These are phyloP conservation scores for Meyerozyma elateridarum DNA, from an alignment of 1,139 yeast genomes.

Conservation along the genomic window DNA sequence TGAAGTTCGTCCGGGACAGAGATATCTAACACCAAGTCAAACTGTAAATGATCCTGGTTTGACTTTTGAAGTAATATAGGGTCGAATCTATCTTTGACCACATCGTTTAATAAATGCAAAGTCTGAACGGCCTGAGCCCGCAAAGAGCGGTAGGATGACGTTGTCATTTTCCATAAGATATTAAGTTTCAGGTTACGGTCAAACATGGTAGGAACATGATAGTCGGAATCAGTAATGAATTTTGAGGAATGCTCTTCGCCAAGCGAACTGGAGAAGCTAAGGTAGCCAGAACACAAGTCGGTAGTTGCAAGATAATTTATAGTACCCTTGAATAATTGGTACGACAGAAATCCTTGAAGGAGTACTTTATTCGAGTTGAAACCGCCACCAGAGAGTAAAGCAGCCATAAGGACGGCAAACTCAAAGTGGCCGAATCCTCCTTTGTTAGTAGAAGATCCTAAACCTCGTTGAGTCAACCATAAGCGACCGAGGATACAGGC, in stretches of 20 bases:
- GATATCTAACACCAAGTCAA: conserved; percentile 58
- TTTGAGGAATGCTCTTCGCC: conserved; percentile 45
- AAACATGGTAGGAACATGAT: conserved; percentile 67
- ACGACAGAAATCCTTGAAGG: conserved; percentile 83
- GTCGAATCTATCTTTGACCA: conserved; percentile 78
- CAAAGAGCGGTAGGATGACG: conserved; percentile 58
- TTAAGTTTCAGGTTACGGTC: conserved; percentile 75
- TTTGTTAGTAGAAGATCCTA: conserved; percentile 53
- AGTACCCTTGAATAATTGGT: conserved; percentile 87
- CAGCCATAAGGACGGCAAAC: conserved; percentile 76
- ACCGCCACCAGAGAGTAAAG: conserved; percentile 83
- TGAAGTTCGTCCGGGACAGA: conserved; percentile 35
- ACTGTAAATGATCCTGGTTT: conserved; percentile 52
- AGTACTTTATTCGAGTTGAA: conserved; percentile 67
- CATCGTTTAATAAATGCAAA: conserved; percentile 64
- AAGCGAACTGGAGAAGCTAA: conserved; percentile 59
- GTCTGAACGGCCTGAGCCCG: conserved; percentile 68
- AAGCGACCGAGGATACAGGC: conserved; percentile 84
- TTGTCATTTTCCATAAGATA: conserved; percentile 76
- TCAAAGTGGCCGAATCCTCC: conserved; percentile 95
- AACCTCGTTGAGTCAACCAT: conserved; percentile 87
- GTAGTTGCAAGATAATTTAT: conserved; percentile 75
- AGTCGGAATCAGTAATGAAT: conserved; percentile 54
- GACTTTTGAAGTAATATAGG: conserved; percentile 72
- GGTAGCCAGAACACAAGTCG: conserved; percentile 62